These are phyloP conservation scores for Leucogyrophana mollusca DNA, from an alignment of 768 basidiomycete genomes.

Conservation along the genomic window DNA sequence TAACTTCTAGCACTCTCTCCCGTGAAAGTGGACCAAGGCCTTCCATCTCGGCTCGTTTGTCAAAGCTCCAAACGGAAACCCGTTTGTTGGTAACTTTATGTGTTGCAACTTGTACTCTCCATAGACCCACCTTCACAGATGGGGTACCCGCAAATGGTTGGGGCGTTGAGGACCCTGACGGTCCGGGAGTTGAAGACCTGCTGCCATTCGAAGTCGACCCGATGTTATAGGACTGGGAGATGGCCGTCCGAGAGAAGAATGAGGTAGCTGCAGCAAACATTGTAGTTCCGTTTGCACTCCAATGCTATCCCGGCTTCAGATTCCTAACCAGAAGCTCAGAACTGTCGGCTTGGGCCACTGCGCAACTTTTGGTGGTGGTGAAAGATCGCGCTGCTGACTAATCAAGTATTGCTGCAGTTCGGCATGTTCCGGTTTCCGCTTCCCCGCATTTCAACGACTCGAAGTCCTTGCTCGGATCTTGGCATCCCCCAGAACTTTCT, in stretches of 20 bases:
- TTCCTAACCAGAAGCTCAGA: too few relatives aligned
- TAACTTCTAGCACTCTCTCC: conserved; percentile 76
- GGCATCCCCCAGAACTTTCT: too few relatives aligned
- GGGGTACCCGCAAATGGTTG: conserved; percentile 45
- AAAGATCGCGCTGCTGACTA: too few relatives aligned
- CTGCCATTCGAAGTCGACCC: conserved; percentile 36
- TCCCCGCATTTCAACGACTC: too few relatives aligned
- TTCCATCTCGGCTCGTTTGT: conserved; percentile 82
- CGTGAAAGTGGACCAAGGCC: conserved; percentile 58
- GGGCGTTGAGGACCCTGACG: conserved; percentile 30
- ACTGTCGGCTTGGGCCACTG: too few relatives aligned
- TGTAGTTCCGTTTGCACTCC: conserved; percentile 1
- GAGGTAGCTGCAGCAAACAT: conserved; percentile 85
- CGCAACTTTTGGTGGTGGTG: too few relatives aligned
- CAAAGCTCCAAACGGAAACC: conserved; percentile 90
- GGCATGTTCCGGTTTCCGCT: too few relatives aligned
- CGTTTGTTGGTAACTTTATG: conserved; percentile 90
- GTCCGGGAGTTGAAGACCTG: conserved; percentile 35
- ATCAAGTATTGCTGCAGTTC: too few relatives aligned
- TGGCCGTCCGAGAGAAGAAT: conserved; percentile 78
- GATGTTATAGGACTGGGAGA: conserved; percentile 78
- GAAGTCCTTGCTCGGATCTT: too few relatives aligned
- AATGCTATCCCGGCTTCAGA: too few relatives aligned
- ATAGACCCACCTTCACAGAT: conserved; percentile 74
- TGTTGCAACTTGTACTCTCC: conserved; percentile 83